These are phyloP conservation scores for Cryptococcus sp. DNA, from an alignment of 1,284 basidiomycete species.

Conservation along the genomic window DNA sequence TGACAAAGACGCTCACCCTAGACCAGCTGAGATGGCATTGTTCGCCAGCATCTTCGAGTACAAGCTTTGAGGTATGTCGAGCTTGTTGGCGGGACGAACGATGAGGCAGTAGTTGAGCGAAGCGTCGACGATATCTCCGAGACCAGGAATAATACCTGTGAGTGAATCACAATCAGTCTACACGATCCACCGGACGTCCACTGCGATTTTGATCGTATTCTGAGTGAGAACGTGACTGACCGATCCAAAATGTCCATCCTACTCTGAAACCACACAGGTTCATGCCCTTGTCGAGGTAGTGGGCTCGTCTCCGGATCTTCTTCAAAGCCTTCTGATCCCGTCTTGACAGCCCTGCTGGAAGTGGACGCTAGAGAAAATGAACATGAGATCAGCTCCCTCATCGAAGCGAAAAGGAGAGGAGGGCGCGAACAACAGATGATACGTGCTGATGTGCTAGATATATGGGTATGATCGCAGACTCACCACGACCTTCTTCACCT, in stretches of 20 bases:
- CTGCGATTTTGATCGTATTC: background rate
- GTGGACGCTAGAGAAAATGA: conserved; percentile 59
- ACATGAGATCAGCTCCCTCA: background rate
- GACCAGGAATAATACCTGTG: conserved; percentile 48
- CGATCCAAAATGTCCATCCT: conserved; percentile 79
- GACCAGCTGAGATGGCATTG: conserved; percentile 68
- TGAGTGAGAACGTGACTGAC: conserved; percentile 43
- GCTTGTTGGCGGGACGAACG: conserved; percentile 69
- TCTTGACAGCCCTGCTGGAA: conserved; percentile 74
- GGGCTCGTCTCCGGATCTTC: conserved; percentile 74
- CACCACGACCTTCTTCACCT: conserved; percentile 69
- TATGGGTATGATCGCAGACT: conserved; percentile 24
- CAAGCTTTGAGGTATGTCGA: conserved; percentile 67
- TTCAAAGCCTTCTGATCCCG: conserved; percentile 75
- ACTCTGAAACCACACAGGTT: conserved; percentile 78
- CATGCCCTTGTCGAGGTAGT: conserved; percentile 90
- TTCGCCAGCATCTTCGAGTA: conserved; percentile 74
- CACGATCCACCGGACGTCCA: background rate
- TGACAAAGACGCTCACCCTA: conserved; percentile 56
- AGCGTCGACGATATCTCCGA: conserved; percentile 49
- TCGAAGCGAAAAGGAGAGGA: background rate
- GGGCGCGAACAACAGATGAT: background rate
- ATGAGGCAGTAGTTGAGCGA: conserved; percentile 71
- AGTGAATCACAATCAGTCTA: background rate
- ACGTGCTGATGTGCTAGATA: background rate